Base-by-base conservation (phyloP, 805 yeast genomes). In the Lipomyces orientalis region DNA sequence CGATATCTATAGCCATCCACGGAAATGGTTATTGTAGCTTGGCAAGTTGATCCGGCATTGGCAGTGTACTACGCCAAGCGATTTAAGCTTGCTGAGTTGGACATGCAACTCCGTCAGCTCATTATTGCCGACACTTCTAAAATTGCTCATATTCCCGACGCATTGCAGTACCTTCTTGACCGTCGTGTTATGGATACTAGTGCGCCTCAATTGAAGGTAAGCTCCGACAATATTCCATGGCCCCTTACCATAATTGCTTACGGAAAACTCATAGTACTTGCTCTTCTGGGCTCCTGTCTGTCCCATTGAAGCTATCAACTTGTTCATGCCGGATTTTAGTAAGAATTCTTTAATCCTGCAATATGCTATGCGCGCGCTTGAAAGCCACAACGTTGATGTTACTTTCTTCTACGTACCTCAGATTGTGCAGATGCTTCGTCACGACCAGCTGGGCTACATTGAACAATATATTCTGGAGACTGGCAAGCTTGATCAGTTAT, bases 341-440 rank as follows among this genome's bases (percentile, higher is more conserved):
- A 79, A 79, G 39, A 86, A 90, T 74, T 87, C 95, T 0, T 84
- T 81, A 73, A 81, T 91, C 29, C 79, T 91, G 67, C 99, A 95
- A 79, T 95, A 89, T 76, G 89, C 97, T 14, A 90, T 94, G 90
- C 84, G 97, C 73, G 90, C 98, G 0, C 81, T 95, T 70, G 97
- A 93, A 77, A 84, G 87, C 25, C 97, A 91, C 74, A 97, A 92
- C 74, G 92, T 91, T 49, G 90, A 90, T 73, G 80, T 90, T 69
- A 91, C 97, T 0, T 95, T 96, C 81, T 95, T 96, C 78, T 95
- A 96, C 75, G 98, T 95, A 62, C 99, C 99, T 1, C 99, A 95
- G 77, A 92, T 95, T 78, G 99, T 95, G 25, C 99, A 95, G 79
- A 85, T 91, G 70, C 83, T 95, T 73, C 85, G 98, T 71, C 89